Percentiles rank a stretch among this genome's conserved stretches.
phyloP scores from a whole-genome alignment of 768 basidiomycete genomes.

The Lactarius hatsudake region DNA sequence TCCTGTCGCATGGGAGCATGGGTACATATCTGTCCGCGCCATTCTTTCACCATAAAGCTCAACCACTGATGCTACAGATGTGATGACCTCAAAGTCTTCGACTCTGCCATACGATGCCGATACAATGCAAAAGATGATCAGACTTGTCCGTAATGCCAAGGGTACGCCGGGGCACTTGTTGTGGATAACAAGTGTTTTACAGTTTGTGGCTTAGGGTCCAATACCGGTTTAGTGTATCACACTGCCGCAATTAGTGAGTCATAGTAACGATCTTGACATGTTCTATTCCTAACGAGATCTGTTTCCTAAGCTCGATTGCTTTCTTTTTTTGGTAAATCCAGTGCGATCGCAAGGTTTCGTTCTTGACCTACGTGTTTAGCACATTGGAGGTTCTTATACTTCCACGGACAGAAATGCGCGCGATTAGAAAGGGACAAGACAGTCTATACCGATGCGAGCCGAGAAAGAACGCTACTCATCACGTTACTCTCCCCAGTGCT shows the following conservation, averaged over 20 bases:
- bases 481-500: slow-evolving; percentile 15
- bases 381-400: slow-evolving; percentile 22
- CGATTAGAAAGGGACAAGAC: slow-evolving; percentile 11
- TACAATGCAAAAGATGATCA: slow-evolving; percentile 11
- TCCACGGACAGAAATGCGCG: slow-evolving; percentile 17
- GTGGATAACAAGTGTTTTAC: neutral
- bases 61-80: slow-evolving; percentile 3
- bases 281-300: neutral
- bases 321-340: slow-evolving; percentile 13
- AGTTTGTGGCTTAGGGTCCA: slow-evolving; percentile 2
- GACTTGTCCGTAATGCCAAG: slow-evolving; percentile 12
- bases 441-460: neutral
- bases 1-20: slow-evolving; percentile 39
- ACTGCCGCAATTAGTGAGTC: slow-evolving; percentile 12
- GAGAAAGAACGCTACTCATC: slow-evolving; percentile 14
- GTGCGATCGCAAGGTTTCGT: neutral
- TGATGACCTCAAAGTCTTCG: slow-evolving; percentile 17
- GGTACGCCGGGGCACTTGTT: neutral
- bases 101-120: slow-evolving; percentile 20
- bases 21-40: slow-evolving; percentile 31
- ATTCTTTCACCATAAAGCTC: neutral
- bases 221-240: slow-evolving; percentile 2
- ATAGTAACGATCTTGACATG: neutral
- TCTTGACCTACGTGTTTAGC: neutral
- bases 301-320: slow-evolving; percentile 14